A percentile compares a stretch with the other conserved stretches of the same genome.
phyloP scores from a whole-genome alignment of 352 stramenopile species.

The Phytophthora meadii region DNA sequence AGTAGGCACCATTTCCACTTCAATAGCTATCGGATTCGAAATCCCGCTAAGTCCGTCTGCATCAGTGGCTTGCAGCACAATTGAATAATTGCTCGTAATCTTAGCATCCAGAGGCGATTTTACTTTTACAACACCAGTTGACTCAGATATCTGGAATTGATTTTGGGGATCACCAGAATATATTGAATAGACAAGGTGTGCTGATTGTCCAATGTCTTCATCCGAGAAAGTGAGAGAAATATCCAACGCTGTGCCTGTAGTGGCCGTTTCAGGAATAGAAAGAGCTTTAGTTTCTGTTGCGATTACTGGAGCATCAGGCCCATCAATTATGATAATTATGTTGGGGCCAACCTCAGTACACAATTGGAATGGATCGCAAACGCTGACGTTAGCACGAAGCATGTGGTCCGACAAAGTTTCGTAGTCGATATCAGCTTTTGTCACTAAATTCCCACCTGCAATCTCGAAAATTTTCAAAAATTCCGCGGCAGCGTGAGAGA shows the following conservation, averaged over 20 bases:
- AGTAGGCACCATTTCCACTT: conserved; percentile 47
- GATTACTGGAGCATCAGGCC: conserved; percentile 51
- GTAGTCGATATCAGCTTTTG: conserved; percentile 28
- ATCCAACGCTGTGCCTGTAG: conserved; percentile 28
- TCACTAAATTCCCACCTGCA: conserved; percentile 20
- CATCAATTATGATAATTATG: conserved; percentile 46
- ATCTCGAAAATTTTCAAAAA: conserved; percentile 32
- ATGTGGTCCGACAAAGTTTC: conserved; percentile 21
- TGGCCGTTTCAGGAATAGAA: conserved; percentile 17
- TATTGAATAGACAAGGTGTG: conserved; percentile 51
- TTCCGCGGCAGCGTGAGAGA: conserved; percentile 9
- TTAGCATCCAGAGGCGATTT: conserved; percentile 42
- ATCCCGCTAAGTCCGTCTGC: conserved; percentile 42
- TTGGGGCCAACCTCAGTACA: conserved; percentile 54
- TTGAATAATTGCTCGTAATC: conserved; percentile 38
- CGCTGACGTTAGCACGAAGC: conserved; percentile 37
- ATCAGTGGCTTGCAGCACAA: conserved; percentile 57
- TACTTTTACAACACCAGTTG: conserved; percentile 43
- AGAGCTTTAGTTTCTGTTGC: conserved; percentile 9
- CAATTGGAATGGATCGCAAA: conserved; percentile 50
- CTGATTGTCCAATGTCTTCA: conserved; percentile 54
- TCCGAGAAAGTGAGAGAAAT: conserved; percentile 44
- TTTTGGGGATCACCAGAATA: conserved; percentile 50
- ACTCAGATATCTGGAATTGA: conserved; percentile 50
- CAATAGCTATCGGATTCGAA: conserved; percentile 48